Conservation (phyloP, 371 early-diverging fungal genomes). For the Gilbertella persicaria region DNA sequence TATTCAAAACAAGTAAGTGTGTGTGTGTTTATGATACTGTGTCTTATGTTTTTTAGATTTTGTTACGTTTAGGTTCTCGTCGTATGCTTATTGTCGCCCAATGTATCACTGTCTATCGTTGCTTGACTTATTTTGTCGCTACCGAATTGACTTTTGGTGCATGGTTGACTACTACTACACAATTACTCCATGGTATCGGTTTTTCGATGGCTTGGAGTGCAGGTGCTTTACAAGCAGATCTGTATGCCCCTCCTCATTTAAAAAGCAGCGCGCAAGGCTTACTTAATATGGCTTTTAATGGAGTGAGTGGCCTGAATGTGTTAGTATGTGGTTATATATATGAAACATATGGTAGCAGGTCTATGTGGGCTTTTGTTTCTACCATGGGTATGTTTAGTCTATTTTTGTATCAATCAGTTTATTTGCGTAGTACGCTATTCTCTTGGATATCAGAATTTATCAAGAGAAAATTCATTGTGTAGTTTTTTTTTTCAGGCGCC, state of each 20-base stretch:
- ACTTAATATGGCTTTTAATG: conserved; percentile 35
- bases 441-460: not conserved
- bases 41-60: conserved; percentile 14
- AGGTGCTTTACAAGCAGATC: conserved; percentile 37
- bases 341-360: conserved; percentile 23
- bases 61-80: conserved; percentile 22
- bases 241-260: conserved; percentile 22
- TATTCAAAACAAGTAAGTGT: conserved; percentile 35
- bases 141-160: conserved; percentile 16
- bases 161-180: conserved; percentile 25
- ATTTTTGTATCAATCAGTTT: conserved; percentile 10
- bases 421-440: not conserved
- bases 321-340: conserved; percentile 30
- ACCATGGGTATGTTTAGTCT: conserved; percentile 18
- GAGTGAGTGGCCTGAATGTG: conserved; percentile 33
- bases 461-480: too few relatives aligned
- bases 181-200: conserved; percentile 32
- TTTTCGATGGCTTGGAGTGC: conserved; percentile 42
- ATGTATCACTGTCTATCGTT: conserved; percentile 24
- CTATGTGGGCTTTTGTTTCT: conserved; percentile 29
- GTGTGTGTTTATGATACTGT: not conserved
- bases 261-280: conserved; percentile 38
- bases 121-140: conserved; percentile 27
- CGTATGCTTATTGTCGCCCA: conserved; percentile 32
- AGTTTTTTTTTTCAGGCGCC: too few relatives aligned